phyloP scores from a whole-genome alignment of 768 basidiomycete species.

The Amanita brunnescens region DNA sequence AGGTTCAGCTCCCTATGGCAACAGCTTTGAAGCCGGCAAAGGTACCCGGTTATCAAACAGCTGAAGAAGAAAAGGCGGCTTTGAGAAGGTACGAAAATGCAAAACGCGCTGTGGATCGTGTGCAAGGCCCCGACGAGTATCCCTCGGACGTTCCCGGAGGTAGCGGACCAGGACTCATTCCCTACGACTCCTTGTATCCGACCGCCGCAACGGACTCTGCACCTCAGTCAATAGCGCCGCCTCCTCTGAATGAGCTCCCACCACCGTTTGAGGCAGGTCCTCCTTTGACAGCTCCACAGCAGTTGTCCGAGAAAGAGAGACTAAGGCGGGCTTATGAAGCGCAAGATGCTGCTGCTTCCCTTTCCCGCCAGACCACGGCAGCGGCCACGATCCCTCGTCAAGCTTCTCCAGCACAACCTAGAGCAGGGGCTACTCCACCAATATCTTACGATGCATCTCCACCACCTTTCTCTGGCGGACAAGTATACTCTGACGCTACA shows the following conservation, averaged over 20 bases:
- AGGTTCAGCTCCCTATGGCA: background rate
- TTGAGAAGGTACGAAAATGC: constrained; percentile 62
- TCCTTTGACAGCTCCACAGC: constrained; percentile 25
- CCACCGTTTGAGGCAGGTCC: constrained; percentile 45
- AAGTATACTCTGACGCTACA: constrained; percentile 21
- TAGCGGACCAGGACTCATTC: constrained; percentile 33
- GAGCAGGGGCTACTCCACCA: constrained; percentile 15
- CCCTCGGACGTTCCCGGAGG: constrained; percentile 15
- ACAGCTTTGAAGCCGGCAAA: background rate
- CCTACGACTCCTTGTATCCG: constrained; percentile 58
- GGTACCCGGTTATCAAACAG: constrained; percentile 47
- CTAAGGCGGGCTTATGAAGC: constrained; percentile 56
- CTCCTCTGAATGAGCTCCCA: constrained; percentile 29
- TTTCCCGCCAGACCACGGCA: constrained; percentile 17
- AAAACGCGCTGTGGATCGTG: constrained; percentile 58
- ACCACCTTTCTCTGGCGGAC: constrained; percentile 2
- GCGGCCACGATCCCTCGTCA: constrained; percentile 15
- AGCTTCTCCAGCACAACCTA: constrained; percentile 2
- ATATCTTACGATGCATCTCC: background rate
- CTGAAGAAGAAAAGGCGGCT: constrained; percentile 71
- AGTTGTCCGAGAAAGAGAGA: constrained; percentile 60
- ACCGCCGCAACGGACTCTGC: constrained; percentile 20
- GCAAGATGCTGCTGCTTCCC: constrained; percentile 53
- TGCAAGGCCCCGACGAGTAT: constrained; percentile 28
- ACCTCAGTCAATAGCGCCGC: constrained; percentile 18